These are phyloP conservation scores for Theileria sp. DNA, from an alignment of 169 alveolate species.

Conservation along the genomic window DNA sequence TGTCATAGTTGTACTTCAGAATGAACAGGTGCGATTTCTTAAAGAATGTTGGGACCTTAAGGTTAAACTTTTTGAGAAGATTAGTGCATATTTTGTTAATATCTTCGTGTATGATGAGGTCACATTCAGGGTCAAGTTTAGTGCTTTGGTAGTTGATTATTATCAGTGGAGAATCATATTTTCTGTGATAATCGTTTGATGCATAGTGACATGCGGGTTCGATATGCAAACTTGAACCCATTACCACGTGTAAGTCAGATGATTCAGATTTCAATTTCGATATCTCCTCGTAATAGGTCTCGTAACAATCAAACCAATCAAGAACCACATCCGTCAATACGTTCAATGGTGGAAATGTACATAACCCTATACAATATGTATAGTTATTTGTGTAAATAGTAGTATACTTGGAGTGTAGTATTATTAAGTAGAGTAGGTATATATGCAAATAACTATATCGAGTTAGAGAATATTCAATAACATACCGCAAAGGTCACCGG, in stretches of 20 bases:
- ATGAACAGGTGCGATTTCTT: slow-evolving; percentile 27
- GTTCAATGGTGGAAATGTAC: slow-evolving; percentile 81
- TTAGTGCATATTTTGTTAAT: slow-evolving; percentile 63
- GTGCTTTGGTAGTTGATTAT: slow-evolving; percentile 80
- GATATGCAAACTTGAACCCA: slow-evolving; percentile 80
- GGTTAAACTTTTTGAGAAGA: slow-evolving; percentile 27
- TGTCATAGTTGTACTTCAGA: slow-evolving; percentile 14
- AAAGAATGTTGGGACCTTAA: slow-evolving; percentile 19
- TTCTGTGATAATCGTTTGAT: slow-evolving; percentile 69
- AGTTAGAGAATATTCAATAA: not conserved
- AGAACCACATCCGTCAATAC: slow-evolving; percentile 80
- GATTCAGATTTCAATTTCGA: slow-evolving; percentile 67
- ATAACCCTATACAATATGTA: slow-evolving; percentile 42
- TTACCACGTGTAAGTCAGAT: slow-evolving; percentile 77
- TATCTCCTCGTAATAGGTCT: slow-evolving; percentile 68
- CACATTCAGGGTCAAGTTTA: slow-evolving; percentile 70
- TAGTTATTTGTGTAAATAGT: too few species aligned
- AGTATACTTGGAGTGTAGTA: too few species aligned
- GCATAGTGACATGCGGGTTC: slow-evolving; percentile 84
- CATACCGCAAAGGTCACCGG: slow-evolving; percentile 80
- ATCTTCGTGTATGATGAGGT: slow-evolving; percentile 70
- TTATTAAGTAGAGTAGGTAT: too few species aligned
- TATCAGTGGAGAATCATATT: slow-evolving; percentile 63
- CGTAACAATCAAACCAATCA: slow-evolving; percentile 84
- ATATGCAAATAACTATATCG: not conserved